These are phyloP conservation scores for Davidsoniella neocaledoniae DNA, from an alignment of 2,329 filamentous ascomycete genomes.

Conservation along the genomic window DNA sequence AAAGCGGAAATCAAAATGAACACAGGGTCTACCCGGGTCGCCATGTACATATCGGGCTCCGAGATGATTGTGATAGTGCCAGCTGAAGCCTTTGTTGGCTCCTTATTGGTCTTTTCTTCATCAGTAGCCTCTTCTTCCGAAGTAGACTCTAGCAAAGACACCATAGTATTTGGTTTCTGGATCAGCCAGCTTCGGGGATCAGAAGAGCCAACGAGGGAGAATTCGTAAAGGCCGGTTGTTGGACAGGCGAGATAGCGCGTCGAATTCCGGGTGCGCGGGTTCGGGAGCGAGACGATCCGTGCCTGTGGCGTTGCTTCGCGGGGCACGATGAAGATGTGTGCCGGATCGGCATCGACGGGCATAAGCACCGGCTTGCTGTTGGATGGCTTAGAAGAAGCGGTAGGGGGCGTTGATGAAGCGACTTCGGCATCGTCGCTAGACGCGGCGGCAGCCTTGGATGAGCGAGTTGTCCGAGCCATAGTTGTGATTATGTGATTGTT, in stretches of 20 bases:
- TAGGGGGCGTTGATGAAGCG: slow-evolving; percentile 16
- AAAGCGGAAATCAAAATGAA: slow-evolving; percentile 71
- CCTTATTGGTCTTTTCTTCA: not conserved
- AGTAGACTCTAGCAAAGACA: not conserved
- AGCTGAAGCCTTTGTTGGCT: not conserved
- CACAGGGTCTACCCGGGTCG: slow-evolving; percentile 67
- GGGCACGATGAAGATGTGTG: slow-evolving; percentile 43
- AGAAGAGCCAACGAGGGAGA: slow-evolving; percentile 39
- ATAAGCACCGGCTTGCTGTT: slow-evolving; percentile 24
- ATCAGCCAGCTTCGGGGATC: slow-evolving; percentile 44
- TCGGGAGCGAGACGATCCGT: slow-evolving; percentile 41
- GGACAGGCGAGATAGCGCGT: slow-evolving; percentile 47
- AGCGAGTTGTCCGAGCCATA: slow-evolving; percentile 34
- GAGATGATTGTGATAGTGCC: slow-evolving; percentile 5
- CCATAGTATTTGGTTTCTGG: slow-evolving; percentile 18
- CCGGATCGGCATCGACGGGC: slow-evolving; percentile 26
- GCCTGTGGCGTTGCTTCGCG: slow-evolving; percentile 34
- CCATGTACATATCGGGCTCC: slow-evolving; percentile 60
- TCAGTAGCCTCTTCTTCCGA: not conserved
- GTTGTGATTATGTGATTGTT: not conserved
- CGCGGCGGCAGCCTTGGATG: slow-evolving; percentile 21
- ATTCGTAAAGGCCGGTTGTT: slow-evolving; percentile 46
- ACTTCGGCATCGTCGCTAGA: not conserved
- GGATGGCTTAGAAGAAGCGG: slow-evolving; percentile 19
- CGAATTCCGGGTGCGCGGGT: slow-evolving; percentile 38